Evolutionary conservation across 1,284 basidiomycete genomes (phyloP).

Genomic region (Ustilago cynodontis): DNA sequence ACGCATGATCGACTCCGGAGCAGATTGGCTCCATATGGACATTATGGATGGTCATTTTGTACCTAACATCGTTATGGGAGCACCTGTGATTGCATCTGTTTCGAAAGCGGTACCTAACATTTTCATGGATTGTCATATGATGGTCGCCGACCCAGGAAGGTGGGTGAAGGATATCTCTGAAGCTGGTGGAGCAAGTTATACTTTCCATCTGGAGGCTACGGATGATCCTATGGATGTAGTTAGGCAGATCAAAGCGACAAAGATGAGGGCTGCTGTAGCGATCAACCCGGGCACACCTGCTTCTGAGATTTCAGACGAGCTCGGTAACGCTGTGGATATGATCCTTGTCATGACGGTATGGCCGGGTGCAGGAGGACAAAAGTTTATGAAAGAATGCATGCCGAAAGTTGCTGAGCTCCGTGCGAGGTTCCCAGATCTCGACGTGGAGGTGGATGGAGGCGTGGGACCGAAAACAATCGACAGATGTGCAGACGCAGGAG

Average conservation of each 20-base stretch:
- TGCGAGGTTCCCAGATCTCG: conserved; percentile 83
- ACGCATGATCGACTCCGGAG: conserved; percentile 67
- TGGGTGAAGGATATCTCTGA: conserved; percentile 97
- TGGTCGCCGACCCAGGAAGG: conserved; percentile 94
- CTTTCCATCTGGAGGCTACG: conserved; percentile 93
- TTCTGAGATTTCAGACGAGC: conserved; percentile 65
- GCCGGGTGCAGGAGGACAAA: conserved; percentile 82
- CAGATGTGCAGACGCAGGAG: conserved; percentile 83
- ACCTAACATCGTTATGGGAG: conserved; percentile 82
- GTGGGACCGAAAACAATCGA: conserved; percentile 91
- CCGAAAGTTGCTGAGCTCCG: conserved; percentile 91
- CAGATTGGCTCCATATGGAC: conserved; percentile 70
- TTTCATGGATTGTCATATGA: conserved; percentile 99
- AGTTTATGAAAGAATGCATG: conserved; percentile 93
- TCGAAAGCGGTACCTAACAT: conserved; percentile 89
- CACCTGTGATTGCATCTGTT: conserved; percentile 90
- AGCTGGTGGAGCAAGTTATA: conserved; percentile 94
- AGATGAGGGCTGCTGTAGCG: conserved; percentile 68
- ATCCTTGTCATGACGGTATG: conserved; percentile 70
- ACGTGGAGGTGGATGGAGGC: conserved; percentile 98
- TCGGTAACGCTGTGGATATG: conserved; percentile 68
- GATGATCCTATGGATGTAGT: conserved; percentile 68
- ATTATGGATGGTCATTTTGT: conserved; percentile 85
- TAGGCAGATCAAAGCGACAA: conserved; percentile 64
- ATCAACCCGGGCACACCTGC: conserved; percentile 69